Conservation (phyloP, 75 land plant genomes). For the Cunninghamia lanceolata region DNA sequence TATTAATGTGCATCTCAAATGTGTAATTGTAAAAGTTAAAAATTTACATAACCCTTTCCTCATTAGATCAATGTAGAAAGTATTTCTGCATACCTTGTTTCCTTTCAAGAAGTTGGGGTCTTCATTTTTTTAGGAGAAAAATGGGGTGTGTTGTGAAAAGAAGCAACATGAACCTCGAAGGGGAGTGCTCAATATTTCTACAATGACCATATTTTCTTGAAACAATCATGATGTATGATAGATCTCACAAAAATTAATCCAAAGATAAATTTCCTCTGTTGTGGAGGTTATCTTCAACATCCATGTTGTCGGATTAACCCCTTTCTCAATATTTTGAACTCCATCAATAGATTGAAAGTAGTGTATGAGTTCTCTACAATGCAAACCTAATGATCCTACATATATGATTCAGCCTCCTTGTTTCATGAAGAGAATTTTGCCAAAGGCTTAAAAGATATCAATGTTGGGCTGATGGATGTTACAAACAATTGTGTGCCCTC, state of each 20-base stretch:
- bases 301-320: conserved; percentile 88
- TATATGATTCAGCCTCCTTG: conserved; percentile 89
- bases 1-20: too few species aligned
- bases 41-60: too few species aligned
- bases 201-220: conserved; percentile 33
- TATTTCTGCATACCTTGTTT: too few species aligned
- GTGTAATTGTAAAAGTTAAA: too few species aligned
- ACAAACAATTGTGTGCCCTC: conserved; percentile 8
- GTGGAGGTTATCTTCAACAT: conserved; percentile 71
- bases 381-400: conserved; percentile 77
- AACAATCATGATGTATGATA: conserved; percentile 43
- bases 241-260: conserved; percentile 62
- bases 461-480: conserved; percentile 3
- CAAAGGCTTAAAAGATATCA: conserved; percentile 24
- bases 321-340: conserved; percentile 56
- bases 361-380: conserved; percentile 64
- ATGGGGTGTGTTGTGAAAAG: too few species aligned
- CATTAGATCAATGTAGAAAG: too few species aligned
- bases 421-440: conserved; percentile 59
- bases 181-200: conserved; percentile 51
- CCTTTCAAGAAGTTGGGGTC: too few species aligned
- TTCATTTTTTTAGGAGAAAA: too few species aligned
- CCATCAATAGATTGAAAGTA: conserved; percentile 78
- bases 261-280: conserved; percentile 46
- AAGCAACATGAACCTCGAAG: conserved; percentile 18